Conservation (phyloP, 805 yeast genomes). For the Saccharomycopsis sp. region DNA sequence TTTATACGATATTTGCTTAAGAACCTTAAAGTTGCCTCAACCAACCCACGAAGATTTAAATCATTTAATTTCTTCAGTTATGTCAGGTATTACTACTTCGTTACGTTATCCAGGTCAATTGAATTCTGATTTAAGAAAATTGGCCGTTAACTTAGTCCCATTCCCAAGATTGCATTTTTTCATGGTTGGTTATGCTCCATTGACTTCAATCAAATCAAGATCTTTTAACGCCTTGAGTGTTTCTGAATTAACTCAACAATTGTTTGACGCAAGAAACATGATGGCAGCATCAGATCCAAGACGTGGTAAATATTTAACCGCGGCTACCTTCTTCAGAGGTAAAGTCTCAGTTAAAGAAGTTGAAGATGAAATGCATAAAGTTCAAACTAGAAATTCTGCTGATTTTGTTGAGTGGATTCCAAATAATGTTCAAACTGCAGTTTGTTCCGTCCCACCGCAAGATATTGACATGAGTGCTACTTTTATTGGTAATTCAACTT, state of each 20-base stretch:
- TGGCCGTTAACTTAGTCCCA: conserved; percentile 91
- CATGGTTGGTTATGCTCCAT: conserved; percentile 93
- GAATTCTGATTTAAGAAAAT: conserved; percentile 85
- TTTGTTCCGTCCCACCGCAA: conserved; percentile 84
- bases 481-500: conserved; percentile 87
- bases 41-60: conserved; percentile 79
- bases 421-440: conserved; percentile 88
- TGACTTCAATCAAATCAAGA: conserved; percentile 73
- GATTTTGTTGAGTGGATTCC: conserved; percentile 96
- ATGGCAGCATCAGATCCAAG: conserved; percentile 94
- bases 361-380: conserved; percentile 85
- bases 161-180: conserved; percentile 94
- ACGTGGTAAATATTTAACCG: conserved; percentile 86
- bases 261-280: conserved; percentile 88
- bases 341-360: conserved; percentile 89
- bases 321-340: conserved; percentile 92
- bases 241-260: conserved; percentile 88
- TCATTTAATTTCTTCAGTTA: conserved; percentile 77
- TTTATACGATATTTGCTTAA: conserved; percentile 80
- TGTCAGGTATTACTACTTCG: conserved; percentile 94
- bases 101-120: conserved; percentile 93
- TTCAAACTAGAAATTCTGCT: conserved; percentile 72
- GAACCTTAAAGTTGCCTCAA: conserved; percentile 71
- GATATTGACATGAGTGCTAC: conserved; percentile 87
- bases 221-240: conserved; percentile 80